Conservation (phyloP, 2,329 filamentous ascomycete species). For the Triangularia setosa region DNA sequence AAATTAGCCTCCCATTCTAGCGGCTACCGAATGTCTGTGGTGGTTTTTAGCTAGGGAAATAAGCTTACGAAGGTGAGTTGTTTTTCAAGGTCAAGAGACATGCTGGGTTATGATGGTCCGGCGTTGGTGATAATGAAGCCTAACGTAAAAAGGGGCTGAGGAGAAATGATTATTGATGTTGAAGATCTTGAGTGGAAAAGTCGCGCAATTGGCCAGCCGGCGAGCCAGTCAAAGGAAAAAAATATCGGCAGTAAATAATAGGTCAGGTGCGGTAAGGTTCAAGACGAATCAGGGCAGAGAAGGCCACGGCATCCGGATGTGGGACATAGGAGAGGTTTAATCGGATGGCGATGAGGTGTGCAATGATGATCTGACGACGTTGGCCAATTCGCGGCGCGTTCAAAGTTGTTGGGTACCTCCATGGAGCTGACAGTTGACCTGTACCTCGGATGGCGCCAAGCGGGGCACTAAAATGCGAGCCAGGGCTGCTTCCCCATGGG, state of each 20-base stretch:
- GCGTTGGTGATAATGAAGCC: background rate
- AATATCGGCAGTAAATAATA: background rate
- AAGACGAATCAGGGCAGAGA: background rate
- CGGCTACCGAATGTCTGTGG: background rate
- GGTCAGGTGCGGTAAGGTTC: background rate
- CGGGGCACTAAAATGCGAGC: background rate
- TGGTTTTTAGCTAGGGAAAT: background rate
- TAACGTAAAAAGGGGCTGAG: background rate
- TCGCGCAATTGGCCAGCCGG: background rate
- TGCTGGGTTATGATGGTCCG: slow-evolving; percentile 27
- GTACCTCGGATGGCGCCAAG: slow-evolving; percentile 5
- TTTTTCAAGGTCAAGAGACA: slow-evolving; percentile 74
- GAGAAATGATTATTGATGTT: background rate
- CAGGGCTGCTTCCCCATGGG: background rate
- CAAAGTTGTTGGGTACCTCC: background rate
- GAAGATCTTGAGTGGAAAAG: background rate
- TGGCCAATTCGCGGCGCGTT: slow-evolving; percentile 10
- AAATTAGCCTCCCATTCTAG: background rate
- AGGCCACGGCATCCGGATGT: background rate
- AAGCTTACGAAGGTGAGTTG: slow-evolving; percentile 73
- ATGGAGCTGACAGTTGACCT: slow-evolving; percentile 5
- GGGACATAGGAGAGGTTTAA: background rate
- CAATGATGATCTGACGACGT: slow-evolving; percentile 7
- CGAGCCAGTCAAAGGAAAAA: background rate
- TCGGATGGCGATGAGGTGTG: background rate